Conservation (phyloP, 495 filamentous ascomycete species). For the Daldinia grandis region DNA sequence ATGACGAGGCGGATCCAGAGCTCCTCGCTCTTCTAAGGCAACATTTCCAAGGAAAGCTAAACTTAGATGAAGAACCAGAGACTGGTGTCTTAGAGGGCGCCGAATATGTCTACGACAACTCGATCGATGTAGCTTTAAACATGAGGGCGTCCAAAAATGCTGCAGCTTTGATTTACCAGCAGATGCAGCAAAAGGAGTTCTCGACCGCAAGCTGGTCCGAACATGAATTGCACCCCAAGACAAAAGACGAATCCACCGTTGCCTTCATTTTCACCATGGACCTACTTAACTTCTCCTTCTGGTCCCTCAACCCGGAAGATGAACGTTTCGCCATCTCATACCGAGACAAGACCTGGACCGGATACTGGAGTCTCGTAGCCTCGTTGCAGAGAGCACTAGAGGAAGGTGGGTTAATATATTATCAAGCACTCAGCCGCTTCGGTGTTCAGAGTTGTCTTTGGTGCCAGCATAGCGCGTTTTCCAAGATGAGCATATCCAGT, state of each 20-base stretch:
- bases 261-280: constrained; percentile 98
- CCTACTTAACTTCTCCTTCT: constrained; percentile 95
- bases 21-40: constrained; percentile 86
- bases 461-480: constrained; percentile 3
- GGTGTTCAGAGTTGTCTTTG: neutral
- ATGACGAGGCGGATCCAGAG: constrained; percentile 89
- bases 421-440: constrained; percentile 8
- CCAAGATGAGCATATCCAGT: constrained; percentile 15
- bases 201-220: constrained; percentile 84
- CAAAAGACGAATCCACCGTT: constrained; percentile 77
- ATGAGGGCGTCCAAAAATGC: constrained; percentile 80
- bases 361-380: constrained; percentile 95
- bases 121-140: constrained; percentile 89
- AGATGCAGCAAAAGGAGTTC: constrained; percentile 86
- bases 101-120: constrained; percentile 88
- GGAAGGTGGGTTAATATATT: constrained; percentile 68
- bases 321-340: constrained; percentile 83
- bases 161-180: constrained; percentile 74
- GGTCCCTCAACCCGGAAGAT: constrained; percentile 72
- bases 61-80: constrained; percentile 61
- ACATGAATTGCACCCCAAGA: constrained; percentile 89
- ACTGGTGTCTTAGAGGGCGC: constrained; percentile 85
- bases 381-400: constrained; percentile 86
- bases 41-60: constrained; percentile 69
- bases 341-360: constrained; percentile 81